phyloP scores from a whole-genome alignment of 805 yeast genomes.

The Yarrowia phangngaensis region DNA sequence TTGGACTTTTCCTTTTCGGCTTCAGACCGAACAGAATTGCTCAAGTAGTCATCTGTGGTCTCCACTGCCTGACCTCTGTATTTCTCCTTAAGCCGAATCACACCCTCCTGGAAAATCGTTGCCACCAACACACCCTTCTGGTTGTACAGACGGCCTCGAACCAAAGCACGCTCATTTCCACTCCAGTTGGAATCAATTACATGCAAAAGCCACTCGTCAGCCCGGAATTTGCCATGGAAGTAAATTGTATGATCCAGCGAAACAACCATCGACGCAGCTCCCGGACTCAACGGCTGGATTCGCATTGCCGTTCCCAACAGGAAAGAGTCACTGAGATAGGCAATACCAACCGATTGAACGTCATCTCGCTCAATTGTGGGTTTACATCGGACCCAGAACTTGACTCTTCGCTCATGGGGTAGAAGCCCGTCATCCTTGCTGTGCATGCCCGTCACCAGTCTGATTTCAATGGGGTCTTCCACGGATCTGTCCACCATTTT shows the following conservation, averaged over 20 bases:
- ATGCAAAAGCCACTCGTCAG: slow-evolving; percentile 52
- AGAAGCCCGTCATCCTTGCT: slow-evolving; percentile 15
- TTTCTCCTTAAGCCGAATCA: slow-evolving; percentile 37
- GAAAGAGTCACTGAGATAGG: slow-evolving; percentile 29
- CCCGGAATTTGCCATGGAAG: slow-evolving; percentile 53
- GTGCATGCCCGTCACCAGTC: slow-evolving; percentile 19
- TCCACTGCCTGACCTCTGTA: slow-evolving; percentile 14
- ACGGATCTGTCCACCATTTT: slow-evolving; percentile 33
- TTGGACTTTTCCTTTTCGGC: slow-evolving; percentile 17
- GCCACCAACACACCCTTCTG: slow-evolving; percentile 90
- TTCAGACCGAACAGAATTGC: not conserved
- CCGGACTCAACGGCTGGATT: slow-evolving; percentile 13
- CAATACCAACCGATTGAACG: slow-evolving; percentile 28
- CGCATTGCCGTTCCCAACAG: slow-evolving; percentile 27
- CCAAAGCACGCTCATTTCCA: slow-evolving; percentile 50
- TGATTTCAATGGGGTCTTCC: slow-evolving; percentile 31
- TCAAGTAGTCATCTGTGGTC: slow-evolving; percentile 18
- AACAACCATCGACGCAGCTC: slow-evolving; percentile 38
- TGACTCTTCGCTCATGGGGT: slow-evolving; percentile 26
- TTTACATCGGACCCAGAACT: slow-evolving; percentile 28
- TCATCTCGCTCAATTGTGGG: slow-evolving; percentile 26
- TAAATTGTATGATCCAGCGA: slow-evolving; percentile 65
- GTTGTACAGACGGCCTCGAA: slow-evolving; percentile 73
- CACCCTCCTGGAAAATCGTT: slow-evolving; percentile 75
- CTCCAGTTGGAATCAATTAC: slow-evolving; percentile 50